Base-by-base conservation (phyloP, 2,329 filamentous ascomycete genomes). In the Xylaria sp. region DNA sequence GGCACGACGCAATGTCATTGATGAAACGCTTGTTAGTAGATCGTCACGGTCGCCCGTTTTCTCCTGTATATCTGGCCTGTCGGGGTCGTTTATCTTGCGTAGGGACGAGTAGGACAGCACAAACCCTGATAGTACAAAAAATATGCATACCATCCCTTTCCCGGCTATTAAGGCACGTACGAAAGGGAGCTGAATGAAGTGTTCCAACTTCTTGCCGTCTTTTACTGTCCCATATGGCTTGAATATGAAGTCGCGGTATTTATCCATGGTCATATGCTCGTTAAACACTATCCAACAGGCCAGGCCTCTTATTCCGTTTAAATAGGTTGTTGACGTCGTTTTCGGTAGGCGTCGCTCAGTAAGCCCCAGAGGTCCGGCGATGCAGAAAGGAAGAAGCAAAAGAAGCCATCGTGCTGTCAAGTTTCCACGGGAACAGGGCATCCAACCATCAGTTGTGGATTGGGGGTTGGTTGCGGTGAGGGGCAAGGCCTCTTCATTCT, bases 251-350 rank as follows among this genome's bases (percentile, higher is more conserved):
- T 58, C 62, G 53, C 57, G 62, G 66, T 68, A 68, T 48, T 59
- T 68, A 25, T 68, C 66, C 66, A 68, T 68, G n/a, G 57, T 48
- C 25, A 68, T 62, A 55, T 68, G 66, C 62, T 68, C 62, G 63
- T 68, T 68, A 48, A 58, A 68, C 20, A 68, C 66, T 45, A 68
- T 66, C 66, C 66, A 68, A 55, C 66, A 68, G 62, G 66, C 66
- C 45, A 68, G 30, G 62, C 66, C 66, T 66, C 66, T 65, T 61
- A 68, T 68, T 28, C 66, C 66, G 53, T 68, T 68, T 4, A 68
- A 53, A 62, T 68, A 68, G 18, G 66, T 68, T 36, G 66, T 68
- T 59, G 66, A 68, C 57, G n/a, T 68, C 57, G 66, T 68, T 59
- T 68, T 66, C 43, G 66, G 66, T 18, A 68, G 58, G 46, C 20